Evolutionary conservation across 192 early-diverging fungal genomes (phyloP), one percentile per base, ranked within the genome.

Genomic region (Pilaira anomala): DNA sequence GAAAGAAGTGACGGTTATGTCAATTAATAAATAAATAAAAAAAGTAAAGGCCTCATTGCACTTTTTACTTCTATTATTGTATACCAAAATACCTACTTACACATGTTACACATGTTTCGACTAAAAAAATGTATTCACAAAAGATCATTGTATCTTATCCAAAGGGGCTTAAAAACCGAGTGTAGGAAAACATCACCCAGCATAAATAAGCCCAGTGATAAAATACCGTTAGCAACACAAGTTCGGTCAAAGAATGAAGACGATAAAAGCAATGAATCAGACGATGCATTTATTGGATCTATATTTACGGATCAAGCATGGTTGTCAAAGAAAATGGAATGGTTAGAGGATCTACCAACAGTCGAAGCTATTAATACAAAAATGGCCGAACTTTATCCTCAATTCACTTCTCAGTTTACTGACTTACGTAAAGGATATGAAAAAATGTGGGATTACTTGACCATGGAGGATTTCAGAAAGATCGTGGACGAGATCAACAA

Each of bases 381-480:
- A 26, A 51, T 69, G 61, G 33, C 40, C 14, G 46, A 59, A 29
- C 40, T 69, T 2, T 69, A 69, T 29, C 40, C 60, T 1, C 26
- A 52, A 7, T 69, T 69, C 19, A 36, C 68, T 6, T 41, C 62
- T 25, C 68, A 69, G 19, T 57, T 69, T 25, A 36, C 55, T 19
- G 44, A 48, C n/a, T 30, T 69, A 9, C 30, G 18, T 24, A 53
- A 69, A 51, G 55, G 55, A 9, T 69, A 69, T 41, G 45, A 56
- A 1, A 18, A 45, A 3, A 62, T 54, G n/a, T 54, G 41, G 62
- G 62, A 68, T 1, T 61, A 53, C 18, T 48, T 61, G 24, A 55
- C 60, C 41, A 64, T 60, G 53, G 65, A 68, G 46, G 61, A 65
- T 14, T 64, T 60, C 13, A 54, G 50, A 49, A 52, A 62, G 22